Percentiles rank a stretch among this genome's conserved stretches.
These are phyloP conservation scores for Dinochytrium kinnereticum DNA, from an alignment of 371 early-diverging fungal species.

Conservation along the genomic window DNA sequence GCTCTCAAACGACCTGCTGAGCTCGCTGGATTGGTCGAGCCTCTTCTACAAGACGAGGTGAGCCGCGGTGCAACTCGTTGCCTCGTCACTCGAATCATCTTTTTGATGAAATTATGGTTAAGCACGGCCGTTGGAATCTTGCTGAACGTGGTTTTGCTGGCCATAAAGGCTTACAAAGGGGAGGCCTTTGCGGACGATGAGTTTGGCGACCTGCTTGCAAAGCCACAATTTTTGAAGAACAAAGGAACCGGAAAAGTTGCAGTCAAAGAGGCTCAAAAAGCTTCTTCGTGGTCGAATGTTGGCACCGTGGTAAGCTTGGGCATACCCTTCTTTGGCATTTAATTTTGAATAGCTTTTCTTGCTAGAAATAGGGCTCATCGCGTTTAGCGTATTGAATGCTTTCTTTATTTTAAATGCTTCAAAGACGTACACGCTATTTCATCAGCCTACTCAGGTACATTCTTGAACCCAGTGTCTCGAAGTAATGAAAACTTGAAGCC, in stretches of 20 bases:
- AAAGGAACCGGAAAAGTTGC: no score
- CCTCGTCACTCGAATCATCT: neutral
- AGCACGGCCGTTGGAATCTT: constrained; percentile 10
- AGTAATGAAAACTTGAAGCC: neutral
- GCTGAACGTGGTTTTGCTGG: constrained; percentile 17
- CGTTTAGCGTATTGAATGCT: constrained; percentile 20
- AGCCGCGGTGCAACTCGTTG: no score
- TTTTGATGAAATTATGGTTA: neutral
- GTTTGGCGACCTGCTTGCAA: neutral
- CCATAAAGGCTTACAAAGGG: constrained; percentile 17
- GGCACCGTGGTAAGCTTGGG: no score
- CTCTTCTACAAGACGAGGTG: neutral
- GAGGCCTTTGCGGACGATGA: constrained; percentile 29
- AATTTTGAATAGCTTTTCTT: constrained; percentile 12
- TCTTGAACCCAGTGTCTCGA: neutral
- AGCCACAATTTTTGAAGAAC: no score
- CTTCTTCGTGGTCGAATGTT: no score
- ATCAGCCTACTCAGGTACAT: constrained; percentile 25
- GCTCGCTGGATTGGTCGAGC: neutral
- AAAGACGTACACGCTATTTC: constrained; percentile 20
- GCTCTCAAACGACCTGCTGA: neutral
- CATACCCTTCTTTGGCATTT: no score
- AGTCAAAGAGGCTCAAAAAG: no score
- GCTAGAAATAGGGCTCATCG: constrained; percentile 11
- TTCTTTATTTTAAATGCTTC: constrained; percentile 2